These are phyloP conservation scores for Cryptococcus jaspeensis DNA, from an alignment of 1,284 basidiomycete genomes.

Conservation along the genomic window DNA sequence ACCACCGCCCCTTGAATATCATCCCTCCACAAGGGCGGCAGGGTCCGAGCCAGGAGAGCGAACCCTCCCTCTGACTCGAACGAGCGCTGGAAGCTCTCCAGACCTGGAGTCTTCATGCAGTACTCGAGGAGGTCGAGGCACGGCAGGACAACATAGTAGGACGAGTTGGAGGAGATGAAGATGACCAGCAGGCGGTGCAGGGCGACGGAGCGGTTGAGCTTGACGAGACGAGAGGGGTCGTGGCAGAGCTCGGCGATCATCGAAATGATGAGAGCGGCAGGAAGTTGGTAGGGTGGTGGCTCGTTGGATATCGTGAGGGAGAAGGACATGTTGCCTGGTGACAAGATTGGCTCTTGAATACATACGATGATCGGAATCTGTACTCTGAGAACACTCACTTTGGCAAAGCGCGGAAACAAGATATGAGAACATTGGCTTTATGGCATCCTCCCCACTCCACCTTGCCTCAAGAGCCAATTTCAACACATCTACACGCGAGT, in stretches of 20 bases:
- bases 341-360: not conserved
- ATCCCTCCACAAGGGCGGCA: conserved; percentile 38
- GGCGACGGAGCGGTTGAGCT: conserved; percentile 46
- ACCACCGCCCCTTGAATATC: conserved; percentile 39
- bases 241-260: conserved; percentile 39
- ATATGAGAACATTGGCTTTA: conserved; percentile 83
- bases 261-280: conserved; percentile 37
- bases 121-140: conserved; percentile 41
- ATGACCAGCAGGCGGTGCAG: conserved; percentile 50
- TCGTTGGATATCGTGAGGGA: conserved; percentile 18
- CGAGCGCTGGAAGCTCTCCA: conserved; percentile 45
- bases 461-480: conserved; percentile 32
- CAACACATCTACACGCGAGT: conserved; percentile 25
- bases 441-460: conserved; percentile 52
- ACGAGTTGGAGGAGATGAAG: conserved; percentile 48
- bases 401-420: conserved; percentile 77
- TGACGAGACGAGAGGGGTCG: conserved; percentile 34
- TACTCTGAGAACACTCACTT: conserved; percentile 53
- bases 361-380: too few relatives aligned
- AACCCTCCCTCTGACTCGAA: conserved; percentile 51
- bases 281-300: conserved; percentile 35
- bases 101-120: conserved; percentile 35
- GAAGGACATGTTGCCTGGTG: conserved; percentile 15
- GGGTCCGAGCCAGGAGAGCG: conserved; percentile 38
- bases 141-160: conserved; percentile 41